phyloP scores from a whole-genome alignment of 768 basidiomycete species.

The Suillus occidentalis region DNA sequence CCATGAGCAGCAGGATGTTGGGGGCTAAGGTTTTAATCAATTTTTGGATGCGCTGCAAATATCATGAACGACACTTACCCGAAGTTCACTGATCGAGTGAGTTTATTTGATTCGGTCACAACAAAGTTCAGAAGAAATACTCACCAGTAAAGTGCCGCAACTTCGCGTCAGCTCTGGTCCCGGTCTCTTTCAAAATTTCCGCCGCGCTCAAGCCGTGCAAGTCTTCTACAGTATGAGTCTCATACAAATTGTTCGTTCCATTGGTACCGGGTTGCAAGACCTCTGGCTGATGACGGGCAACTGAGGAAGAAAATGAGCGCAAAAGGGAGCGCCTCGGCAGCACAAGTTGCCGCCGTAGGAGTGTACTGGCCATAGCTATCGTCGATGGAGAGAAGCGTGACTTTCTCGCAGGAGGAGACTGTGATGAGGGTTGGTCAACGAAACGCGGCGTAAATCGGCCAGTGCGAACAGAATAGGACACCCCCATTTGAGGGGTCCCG shows the following conservation, averaged over 20 bases:
- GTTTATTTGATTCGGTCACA: slow-evolving; percentile 12
- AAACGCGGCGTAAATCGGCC: slow-evolving; percentile 27
- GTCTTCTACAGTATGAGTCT: slow-evolving; percentile 81
- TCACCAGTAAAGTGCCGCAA: slow-evolving; percentile 93
- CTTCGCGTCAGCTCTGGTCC: slow-evolving; percentile 68
- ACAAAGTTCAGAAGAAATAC: slow-evolving; percentile 21
- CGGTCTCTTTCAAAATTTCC: slow-evolving; percentile 78
- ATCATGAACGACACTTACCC: slow-evolving; percentile 47
- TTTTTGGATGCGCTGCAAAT: neutral
- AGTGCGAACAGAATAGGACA: slow-evolving; percentile 18
- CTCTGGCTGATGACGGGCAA: slow-evolving; percentile 22
- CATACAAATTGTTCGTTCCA: slow-evolving; percentile 50
- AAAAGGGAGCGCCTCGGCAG: slow-evolving; percentile 30
- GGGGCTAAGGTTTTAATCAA: slow-evolving; percentile 40
- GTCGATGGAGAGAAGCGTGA: slow-evolving; percentile 21
- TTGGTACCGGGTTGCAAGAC: slow-evolving; percentile 30
- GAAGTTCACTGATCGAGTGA: slow-evolving; percentile 75
- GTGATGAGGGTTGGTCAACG: slow-evolving; percentile 1
- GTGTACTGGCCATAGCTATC: slow-evolving; percentile 59
- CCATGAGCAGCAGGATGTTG: slow-evolving; percentile 99
- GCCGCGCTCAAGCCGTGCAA: slow-evolving; percentile 76
- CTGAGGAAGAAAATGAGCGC: slow-evolving; percentile 28
- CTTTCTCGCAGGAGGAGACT: slow-evolving; percentile 2
- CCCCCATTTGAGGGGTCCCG: slow-evolving; percentile 24
- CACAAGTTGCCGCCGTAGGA: slow-evolving; percentile 61